A percentile compares a stretch with the other conserved stretches of the same genome.
These are phyloP conservation scores for Geranomyces michiganensis DNA, from an alignment of 192 early-diverging fungal genomes.

Conservation along the genomic window DNA sequence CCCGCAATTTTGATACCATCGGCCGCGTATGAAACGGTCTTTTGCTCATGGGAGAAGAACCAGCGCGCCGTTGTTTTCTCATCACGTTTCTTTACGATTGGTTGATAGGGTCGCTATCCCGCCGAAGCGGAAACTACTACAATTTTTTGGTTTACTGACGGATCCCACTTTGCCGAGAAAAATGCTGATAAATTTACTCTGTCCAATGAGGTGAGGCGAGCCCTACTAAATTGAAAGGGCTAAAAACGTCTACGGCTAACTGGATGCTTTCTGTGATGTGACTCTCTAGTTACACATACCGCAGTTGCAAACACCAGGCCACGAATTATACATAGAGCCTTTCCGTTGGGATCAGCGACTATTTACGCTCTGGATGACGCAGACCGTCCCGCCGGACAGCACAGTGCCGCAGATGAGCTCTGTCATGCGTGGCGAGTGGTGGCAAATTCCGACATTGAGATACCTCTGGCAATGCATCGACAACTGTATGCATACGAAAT, in stretches of 20 bases:
- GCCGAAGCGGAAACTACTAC: conserved; percentile 64
- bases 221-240: background rate
- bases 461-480: conserved; percentile 71
- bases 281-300: conserved; percentile 62
- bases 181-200: conserved; percentile 24
- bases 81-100: too few species aligned
- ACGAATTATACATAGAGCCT: conserved; percentile 71
- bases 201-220: conserved; percentile 18
- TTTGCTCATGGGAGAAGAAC: conserved; percentile 18
- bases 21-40: conserved; percentile 48
- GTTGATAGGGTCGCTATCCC: conserved; percentile 61
- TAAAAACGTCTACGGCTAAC: background rate
- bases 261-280: conserved; percentile 34
- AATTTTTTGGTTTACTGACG: conserved; percentile 84
- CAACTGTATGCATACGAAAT: conserved; percentile 43
- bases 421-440: conserved; percentile 68
- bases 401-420: conserved; percentile 68
- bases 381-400: conserved; percentile 13
- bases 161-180: conserved; percentile 50
- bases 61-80: too few species aligned
- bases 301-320: conserved; percentile 63
- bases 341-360: conserved; percentile 85
- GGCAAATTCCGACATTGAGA: conserved; percentile 45
- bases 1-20: conserved; percentile 67
- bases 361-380: conserved; percentile 54